A percentile compares a stretch with the other conserved stretches of the same genome.
Evolutionary conservation across 176 grass and related monocot species (phyloP).

Genomic region (Coix lacrymajobi): DNA sequence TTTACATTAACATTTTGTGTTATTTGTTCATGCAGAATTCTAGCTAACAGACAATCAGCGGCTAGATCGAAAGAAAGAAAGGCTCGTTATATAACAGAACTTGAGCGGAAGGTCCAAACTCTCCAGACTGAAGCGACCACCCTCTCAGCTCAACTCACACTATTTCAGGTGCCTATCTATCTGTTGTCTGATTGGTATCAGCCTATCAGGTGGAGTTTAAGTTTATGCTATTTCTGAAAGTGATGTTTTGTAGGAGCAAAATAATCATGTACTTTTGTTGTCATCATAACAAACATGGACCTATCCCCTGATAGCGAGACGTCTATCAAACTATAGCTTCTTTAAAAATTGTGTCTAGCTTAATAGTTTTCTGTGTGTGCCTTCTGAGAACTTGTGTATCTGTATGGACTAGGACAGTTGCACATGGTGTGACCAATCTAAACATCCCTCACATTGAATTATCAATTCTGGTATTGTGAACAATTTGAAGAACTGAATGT

Average conservation of each 20-base stretch:
- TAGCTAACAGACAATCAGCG: constrained; percentile 94
- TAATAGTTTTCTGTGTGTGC: background rate
- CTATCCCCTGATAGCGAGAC: background rate
- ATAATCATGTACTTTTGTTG: background rate
- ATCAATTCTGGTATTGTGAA: background rate
- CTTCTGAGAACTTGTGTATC: constrained; percentile 17
- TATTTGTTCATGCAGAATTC: constrained; percentile 62
- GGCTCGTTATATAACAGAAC: constrained; percentile 94
- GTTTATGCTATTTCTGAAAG: constrained; percentile 10
- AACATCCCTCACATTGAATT: constrained; percentile 21
- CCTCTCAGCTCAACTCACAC: constrained; percentile 87
- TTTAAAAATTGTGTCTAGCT: constrained; percentile 18
- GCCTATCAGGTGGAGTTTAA: constrained; percentile 13
- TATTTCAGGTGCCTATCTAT: constrained; percentile 68
- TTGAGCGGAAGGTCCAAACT: constrained; percentile 94
- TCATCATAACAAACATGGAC: background rate
- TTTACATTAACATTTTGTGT: constrained; percentile 11
- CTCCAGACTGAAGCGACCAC: constrained; percentile 99
- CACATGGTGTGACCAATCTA: constrained; percentile 31
- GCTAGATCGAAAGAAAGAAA: constrained; percentile 99
- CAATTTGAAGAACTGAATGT: constrained; percentile 25
- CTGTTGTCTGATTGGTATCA: constrained; percentile 15
- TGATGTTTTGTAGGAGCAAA: constrained; percentile 1
- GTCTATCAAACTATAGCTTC: background rate
- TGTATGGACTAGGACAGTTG: constrained; percentile 14